Conservation (phyloP, 2,329 filamentous ascomycete species). For the Stenocarpella maydis region DNA sequence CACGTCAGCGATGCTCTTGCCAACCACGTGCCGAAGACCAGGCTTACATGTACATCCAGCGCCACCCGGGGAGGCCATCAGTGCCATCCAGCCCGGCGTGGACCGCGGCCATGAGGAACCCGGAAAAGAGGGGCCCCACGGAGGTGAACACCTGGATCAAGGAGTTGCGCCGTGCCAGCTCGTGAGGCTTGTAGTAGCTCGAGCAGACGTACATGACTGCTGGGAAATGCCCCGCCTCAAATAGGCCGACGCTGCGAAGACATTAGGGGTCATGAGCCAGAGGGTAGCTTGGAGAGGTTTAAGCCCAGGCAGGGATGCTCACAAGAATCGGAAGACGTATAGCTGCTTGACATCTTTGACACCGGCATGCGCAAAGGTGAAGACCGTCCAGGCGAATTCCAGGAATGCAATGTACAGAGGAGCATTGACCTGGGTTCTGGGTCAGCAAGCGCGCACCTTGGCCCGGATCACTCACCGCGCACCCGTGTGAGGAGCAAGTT, state of each 20-base stretch:
- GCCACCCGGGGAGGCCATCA: neutral
- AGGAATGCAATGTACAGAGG: slow-evolving; percentile 12
- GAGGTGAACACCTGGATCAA: slow-evolving; percentile 42
- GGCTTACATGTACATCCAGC: slow-evolving; percentile 13
- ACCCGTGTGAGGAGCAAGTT: slow-evolving; percentile 37
- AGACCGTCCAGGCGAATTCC: slow-evolving; percentile 5
- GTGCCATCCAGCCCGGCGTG: neutral
- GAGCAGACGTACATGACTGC: slow-evolving; percentile 44
- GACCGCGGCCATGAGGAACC: neutral
- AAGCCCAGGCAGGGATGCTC: neutral
- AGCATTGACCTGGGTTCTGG: neutral
- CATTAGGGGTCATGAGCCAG: neutral
- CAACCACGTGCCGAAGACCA: too few species aligned
- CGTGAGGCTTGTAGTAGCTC: slow-evolving; percentile 44
- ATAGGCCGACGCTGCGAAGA: slow-evolving; percentile 40
- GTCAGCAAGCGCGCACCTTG: neutral
- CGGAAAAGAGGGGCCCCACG: slow-evolving; percentile 41
- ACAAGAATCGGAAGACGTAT: slow-evolving; percentile 6
- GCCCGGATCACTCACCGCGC: neutral
- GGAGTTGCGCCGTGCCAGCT: slow-evolving; percentile 42
- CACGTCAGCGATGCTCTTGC: neutral
- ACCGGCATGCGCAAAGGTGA: slow-evolving; percentile 4
- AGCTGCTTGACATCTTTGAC: neutral
- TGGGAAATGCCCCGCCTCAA: slow-evolving; percentile 44
- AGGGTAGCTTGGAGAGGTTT: too few species aligned